phyloP scores from a whole-genome alignment of 2,329 filamentous ascomycete species.

The Fusarium concolor region DNA sequence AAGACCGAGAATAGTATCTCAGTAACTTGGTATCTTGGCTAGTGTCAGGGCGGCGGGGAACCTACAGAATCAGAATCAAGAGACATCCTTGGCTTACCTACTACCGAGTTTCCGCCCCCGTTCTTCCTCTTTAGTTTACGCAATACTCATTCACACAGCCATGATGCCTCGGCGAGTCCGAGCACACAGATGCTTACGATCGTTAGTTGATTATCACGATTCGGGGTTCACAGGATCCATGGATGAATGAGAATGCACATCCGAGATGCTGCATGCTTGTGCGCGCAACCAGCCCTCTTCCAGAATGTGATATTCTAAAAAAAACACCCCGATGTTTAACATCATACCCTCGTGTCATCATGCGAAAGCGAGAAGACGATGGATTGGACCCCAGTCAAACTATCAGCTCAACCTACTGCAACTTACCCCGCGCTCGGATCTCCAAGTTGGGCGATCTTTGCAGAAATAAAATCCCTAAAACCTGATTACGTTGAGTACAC shows the following conservation, averaged over 20 bases:
- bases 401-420: no score
- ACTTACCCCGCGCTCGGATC: background rate
- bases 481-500: background rate
- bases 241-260: background rate
- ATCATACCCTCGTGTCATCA: no score
- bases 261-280: background rate
- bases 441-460: background rate
- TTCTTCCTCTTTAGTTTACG: no score
- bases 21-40: background rate
- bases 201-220: background rate
- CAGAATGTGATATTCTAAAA: background rate
- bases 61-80: background rate
- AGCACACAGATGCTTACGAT: background rate
- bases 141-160: background rate
- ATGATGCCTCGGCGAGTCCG: no score
- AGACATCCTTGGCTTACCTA: background rate
- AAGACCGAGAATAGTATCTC: background rate
- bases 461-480: background rate
- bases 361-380: no score
- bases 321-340: background rate
- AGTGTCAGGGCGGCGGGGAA: background rate
- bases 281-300: background rate
- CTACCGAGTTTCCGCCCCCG: accelerated
- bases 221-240: background rate
- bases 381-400: no score